A percentile compares a stretch with the other conserved stretches of the same genome.
These are phyloP conservation scores for Moringa oleifera DNA, from an alignment of 345 rosid genomes.

Conservation along the genomic window DNA sequence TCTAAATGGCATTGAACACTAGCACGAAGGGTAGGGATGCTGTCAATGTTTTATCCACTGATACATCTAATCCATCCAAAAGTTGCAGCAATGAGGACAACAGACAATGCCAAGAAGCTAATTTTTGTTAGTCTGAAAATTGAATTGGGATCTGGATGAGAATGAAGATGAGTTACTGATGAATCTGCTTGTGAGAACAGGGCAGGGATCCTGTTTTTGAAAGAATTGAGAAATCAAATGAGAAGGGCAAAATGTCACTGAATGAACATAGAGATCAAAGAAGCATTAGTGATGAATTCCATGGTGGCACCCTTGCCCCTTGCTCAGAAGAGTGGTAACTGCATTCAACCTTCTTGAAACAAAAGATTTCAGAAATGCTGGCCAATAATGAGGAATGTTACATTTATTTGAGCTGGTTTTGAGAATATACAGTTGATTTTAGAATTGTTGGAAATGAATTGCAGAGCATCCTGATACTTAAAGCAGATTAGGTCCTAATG, in stretches of 20 bases:
- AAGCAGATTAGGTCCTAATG: too few species aligned
- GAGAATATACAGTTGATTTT: too few species aligned
- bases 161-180: not conserved
- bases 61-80: not conserved
- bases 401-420: not conserved
- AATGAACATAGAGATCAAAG: too few species aligned
- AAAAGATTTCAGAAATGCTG: too few species aligned
- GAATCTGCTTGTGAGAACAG: not conserved
- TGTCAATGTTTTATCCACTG: not conserved
- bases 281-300: not conserved
- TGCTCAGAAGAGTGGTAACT: not conserved
- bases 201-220: not conserved
- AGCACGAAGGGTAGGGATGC: constrained; percentile 1
- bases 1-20: constrained; percentile 18
- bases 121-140: not conserved
- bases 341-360: not conserved
- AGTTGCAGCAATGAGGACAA: constrained; percentile 4
- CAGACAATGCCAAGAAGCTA: constrained; percentile 7
- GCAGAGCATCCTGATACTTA: too few species aligned
- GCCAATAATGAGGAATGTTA: not conserved
- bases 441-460: too few species aligned
- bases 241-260: too few species aligned
- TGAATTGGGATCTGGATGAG: not conserved
- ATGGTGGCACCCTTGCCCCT: not conserved
- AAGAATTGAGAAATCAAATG: not conserved